Conservation (phyloP, 106 monocot species). For the Narthecium ossifragum region DNA sequence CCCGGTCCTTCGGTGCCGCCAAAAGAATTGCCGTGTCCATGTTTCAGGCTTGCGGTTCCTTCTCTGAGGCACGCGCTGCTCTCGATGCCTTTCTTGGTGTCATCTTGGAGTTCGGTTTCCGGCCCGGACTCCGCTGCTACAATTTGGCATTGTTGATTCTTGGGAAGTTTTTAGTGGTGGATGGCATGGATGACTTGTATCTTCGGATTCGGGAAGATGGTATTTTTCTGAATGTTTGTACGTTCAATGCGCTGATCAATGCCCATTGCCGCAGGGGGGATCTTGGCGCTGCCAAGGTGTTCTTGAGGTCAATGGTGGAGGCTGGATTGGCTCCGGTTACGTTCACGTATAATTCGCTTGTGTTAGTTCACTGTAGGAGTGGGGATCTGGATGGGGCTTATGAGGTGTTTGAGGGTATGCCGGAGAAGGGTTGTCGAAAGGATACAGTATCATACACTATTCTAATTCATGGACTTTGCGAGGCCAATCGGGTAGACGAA, state of each 20-base stretch:
- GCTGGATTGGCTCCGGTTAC: constrained; percentile 40
- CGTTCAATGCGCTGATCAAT: constrained; percentile 52
- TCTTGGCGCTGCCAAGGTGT: constrained; percentile 19
- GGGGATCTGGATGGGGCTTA: constrained; percentile 34
- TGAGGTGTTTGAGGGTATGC: constrained; percentile 37
- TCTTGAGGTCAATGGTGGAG: constrained; percentile 15
- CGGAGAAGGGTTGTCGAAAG: constrained; percentile 30
- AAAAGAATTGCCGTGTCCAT: constrained; percentile 14
- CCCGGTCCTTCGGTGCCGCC: constrained; percentile 2
- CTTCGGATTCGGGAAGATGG: constrained; percentile 8
- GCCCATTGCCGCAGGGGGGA: constrained; percentile 35
- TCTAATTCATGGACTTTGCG: constrained; percentile 45
- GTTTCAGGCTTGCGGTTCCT: constrained; percentile 30
- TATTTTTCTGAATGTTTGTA: constrained; percentile 24
- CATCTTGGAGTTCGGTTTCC: not conserved
- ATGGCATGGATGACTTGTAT: constrained; percentile 32
- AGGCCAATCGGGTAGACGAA: constrained; percentile 26
- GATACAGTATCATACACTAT: constrained; percentile 43
- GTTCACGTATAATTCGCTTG: constrained; percentile 47
- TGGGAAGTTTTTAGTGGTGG: constrained; percentile 20
- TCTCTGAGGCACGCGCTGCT: constrained; percentile 18
- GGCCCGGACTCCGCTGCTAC: constrained; percentile 23
- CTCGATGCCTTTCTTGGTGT: constrained; percentile 5
- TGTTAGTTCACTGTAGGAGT: constrained; percentile 25
- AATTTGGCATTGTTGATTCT: constrained; percentile 26